phyloP scores from a whole-genome alignment of 306 rosid genomes.

The Trifolium dubium region DNA sequence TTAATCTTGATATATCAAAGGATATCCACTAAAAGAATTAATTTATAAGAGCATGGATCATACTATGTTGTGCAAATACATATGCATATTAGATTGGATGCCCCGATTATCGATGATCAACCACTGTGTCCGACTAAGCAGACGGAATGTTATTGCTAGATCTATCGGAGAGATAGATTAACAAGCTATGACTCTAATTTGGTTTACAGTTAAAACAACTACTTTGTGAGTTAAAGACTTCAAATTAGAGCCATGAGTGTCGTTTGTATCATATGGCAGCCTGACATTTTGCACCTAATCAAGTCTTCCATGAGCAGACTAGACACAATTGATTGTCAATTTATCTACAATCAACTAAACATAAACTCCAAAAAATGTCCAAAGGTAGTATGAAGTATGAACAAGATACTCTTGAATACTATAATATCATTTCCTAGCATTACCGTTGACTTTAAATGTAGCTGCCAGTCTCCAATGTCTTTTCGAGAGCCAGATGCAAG shows the following conservation, averaged over 20 bases:
- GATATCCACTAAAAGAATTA: not conserved
- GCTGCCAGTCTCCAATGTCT: constrained; percentile 93
- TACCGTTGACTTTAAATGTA: constrained; percentile 91
- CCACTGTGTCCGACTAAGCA: not conserved
- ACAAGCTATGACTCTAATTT: constrained; percentile 2
- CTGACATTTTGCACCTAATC: not conserved
- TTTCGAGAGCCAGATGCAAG: constrained; percentile 78
- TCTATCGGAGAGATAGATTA: not conserved
- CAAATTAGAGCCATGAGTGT: not conserved
- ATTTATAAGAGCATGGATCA: not conserved
- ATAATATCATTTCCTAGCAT: constrained; percentile 32
- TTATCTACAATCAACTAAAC: constrained; percentile 22
- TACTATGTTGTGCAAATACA: not conserved
- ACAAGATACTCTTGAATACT: constrained; percentile 18
- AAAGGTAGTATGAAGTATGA: not conserved
- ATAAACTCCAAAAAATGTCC: constrained; percentile 6
- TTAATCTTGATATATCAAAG: not conserved
- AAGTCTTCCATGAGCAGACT: not conserved
- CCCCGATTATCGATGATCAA: not conserved
- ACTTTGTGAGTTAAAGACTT: not conserved
- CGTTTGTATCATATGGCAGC: not conserved
- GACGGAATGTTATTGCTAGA: not conserved
- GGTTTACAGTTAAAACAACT: not conserved
- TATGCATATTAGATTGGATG: not conserved
- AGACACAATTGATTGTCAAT: not conserved